Base-by-base conservation (phyloP, 2,329 filamentous ascomycete genomes). In the Orbilia blumenaviensis region DNA sequence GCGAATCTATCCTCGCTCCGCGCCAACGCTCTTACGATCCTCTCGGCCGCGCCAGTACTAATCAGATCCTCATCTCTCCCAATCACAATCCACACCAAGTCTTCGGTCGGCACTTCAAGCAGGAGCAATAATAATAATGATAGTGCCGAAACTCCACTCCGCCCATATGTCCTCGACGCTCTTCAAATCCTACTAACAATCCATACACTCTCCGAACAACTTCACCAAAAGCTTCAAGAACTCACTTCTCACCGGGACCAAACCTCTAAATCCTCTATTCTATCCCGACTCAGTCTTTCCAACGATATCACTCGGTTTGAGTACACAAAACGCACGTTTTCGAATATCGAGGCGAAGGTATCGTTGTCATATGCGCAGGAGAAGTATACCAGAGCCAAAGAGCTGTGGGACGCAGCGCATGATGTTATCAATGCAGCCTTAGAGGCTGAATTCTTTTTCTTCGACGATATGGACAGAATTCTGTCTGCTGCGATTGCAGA, bases 381-480 rank as follows among this genome's bases (percentile, higher is more conserved):
- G 16, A 56, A 32, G 25, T 60, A 69, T 21, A 21, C 64, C 7
- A 58, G 72, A 4, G 64, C 64, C 4, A 50, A 69, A n/a, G 63
- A 67, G 7, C 60, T 76, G 6, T 76, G 60, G 56, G 21, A 32
- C 2, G 44, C 72, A 7, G 14, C 42, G 1, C 72, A 68, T 34
- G 64, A 64, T 27, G 72, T 68, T 18, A 63, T 76, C 9, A 64
- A 76, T 32, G 18, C 64, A 1, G 58, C 72, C 1, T 42, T 76
- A 8, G 72, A 68, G 16, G 72, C 72, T 3, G 72, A 76, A 32
- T 69, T 76, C 23, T 66, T 60, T 58, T 76, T 76, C 41, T 76
- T 76, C 41, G 72, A 76, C 38, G 72, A 76, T 34, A 63, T 76
- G 58, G 64, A 76, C 12, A 48, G 72, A 0, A 69, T 68, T 5